Evolutionary conservation across 345 rosid genomes (phyloP).

Genomic region (Mangifera indica): DNA sequence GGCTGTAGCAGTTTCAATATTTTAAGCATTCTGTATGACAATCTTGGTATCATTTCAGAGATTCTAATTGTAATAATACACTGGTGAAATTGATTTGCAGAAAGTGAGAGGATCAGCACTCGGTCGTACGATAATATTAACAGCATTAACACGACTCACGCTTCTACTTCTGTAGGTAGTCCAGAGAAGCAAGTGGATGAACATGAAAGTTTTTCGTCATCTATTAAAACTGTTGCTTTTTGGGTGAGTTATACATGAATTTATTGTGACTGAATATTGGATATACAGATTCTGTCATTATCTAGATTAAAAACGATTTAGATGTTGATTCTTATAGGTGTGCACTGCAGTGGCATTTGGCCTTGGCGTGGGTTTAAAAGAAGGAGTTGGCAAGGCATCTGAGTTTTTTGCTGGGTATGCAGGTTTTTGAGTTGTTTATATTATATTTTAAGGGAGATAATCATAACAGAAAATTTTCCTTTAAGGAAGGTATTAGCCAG

Average conservation of each 20-base stretch:
- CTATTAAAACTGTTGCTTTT: conserved; percentile 71
- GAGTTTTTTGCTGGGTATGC: conserved; percentile 92
- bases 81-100: conserved; percentile 41
- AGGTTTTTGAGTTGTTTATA: not conserved
- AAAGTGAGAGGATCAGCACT: conserved; percentile 37
- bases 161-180: conserved; percentile 28
- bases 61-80: conserved; percentile 1
- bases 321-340: conserved; percentile 43
- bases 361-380: conserved; percentile 68
- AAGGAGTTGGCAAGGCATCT: conserved; percentile 77
- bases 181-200: conserved; percentile 31
- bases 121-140: conserved; percentile 28
- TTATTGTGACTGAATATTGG: conserved; percentile 11
- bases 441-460: not conserved
- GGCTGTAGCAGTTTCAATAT: too few species aligned
- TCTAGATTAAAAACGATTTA: conserved; percentile 19
- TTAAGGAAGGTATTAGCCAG: not conserved
- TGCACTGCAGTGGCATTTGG: conserved; percentile 80
- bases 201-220: conserved; percentile 43
- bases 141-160: conserved; percentile 8
- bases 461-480: not conserved
- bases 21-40: too few species aligned
- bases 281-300: conserved; percentile 7
- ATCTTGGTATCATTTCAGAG: too few species aligned
- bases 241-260: conserved; percentile 54